Percentiles rank a stretch among this genome's conserved stretches.
Evolutionary conservation across 805 yeast genomes (phyloP).

Genomic region (fission yeast (Schizosaccharomyces pombe)): ASM294v3 CU329670.1:3360001-3360500

Average conservation of each 20-base stretch:
- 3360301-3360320: conserved; percentile 55
- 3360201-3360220: conserved; percentile 92
- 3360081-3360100: conserved; percentile 13
- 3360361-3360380: conserved; percentile 56
- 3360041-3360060: conserved; percentile 16
- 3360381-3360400: conserved; percentile 96
- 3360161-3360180: conserved; percentile 83
- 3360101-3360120: conserved; percentile 35
- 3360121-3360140: conserved; percentile 87
- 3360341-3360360: conserved; percentile 80
- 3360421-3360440: conserved; percentile 64
- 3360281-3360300: conserved; percentile 95
- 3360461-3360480: conserved; percentile 39
- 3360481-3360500: conserved; percentile 37
- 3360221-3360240: conserved; percentile 64
- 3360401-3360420: conserved; percentile 89
- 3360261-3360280: conserved; percentile 98
- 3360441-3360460: conserved; percentile 54
- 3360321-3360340: conserved; percentile 87
- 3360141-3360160: conserved; percentile 95
- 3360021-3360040: conserved; percentile 34
- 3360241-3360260: conserved; percentile 80
- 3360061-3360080: conserved; percentile 20
- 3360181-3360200: conserved; percentile 93
- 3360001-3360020: conserved; percentile 80